Percentiles rank a stretch among this genome's conserved stretches.
These are phyloP conservation scores for Colletotrichum zoysiae DNA, from an alignment of 2,329 filamentous ascomycete species.

Conservation along the genomic window DNA sequence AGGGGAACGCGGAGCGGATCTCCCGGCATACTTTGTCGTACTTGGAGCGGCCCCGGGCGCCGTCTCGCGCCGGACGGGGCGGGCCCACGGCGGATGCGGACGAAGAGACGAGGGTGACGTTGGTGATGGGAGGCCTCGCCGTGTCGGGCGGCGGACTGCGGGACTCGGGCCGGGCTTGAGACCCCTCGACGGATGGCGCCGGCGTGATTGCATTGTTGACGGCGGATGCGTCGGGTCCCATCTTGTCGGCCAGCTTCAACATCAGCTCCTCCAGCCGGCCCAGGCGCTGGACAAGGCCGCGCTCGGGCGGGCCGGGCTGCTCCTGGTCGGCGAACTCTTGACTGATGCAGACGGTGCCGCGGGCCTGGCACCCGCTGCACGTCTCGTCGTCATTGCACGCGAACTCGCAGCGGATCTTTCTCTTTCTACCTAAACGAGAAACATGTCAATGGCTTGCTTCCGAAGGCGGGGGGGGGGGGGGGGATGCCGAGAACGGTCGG, in stretches of 20 bases:
- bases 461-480: too few species aligned
- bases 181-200: slow-evolving; percentile 47
- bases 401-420: slow-evolving; percentile 66
- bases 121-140: slow-evolving; percentile 40
- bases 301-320: slow-evolving; percentile 48
- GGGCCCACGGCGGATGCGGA: neutral
- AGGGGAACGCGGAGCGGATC: slow-evolving; percentile 26
- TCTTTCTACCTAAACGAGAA: slow-evolving; percentile 47
- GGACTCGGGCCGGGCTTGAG: slow-evolving; percentile 54
- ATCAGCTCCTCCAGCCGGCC: slow-evolving; percentile 61
- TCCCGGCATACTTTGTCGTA: slow-evolving; percentile 37
- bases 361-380: slow-evolving; percentile 61
- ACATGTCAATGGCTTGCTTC: slow-evolving; percentile 4
- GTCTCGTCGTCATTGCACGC: slow-evolving; percentile 51
- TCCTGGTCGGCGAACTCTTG: slow-evolving; percentile 60
- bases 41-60: slow-evolving; percentile 24
- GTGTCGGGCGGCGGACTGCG: slow-evolving; percentile 45
- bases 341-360: slow-evolving; percentile 59
- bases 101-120: slow-evolving; percentile 42
- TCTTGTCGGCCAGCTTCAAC: slow-evolving; percentile 54
- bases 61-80: neutral
- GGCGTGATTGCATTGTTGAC: slow-evolving; percentile 30
- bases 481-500: too few species aligned
- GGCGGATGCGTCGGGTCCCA: slow-evolving; percentile 7
- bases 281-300: slow-evolving; percentile 57